These are phyloP conservation scores for Catharanthus roseus DNA, from an alignment of 257 asterid species.

Conservation along the genomic window DNA sequence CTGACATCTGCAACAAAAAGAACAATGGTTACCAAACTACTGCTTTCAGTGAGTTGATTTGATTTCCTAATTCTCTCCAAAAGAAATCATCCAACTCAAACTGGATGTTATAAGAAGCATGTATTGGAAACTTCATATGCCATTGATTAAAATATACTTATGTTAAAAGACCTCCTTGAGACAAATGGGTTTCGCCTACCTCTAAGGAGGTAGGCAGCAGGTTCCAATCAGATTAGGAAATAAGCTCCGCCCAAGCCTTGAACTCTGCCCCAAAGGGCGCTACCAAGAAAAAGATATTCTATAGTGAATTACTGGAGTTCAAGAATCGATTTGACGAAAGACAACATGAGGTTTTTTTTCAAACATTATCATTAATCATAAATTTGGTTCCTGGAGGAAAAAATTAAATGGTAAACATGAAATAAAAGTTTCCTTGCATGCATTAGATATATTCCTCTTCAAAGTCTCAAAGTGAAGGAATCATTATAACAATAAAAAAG, in stretches of 20 bases:
- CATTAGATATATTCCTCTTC: background rate
- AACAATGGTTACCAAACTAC: constrained; percentile 12
- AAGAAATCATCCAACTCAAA: constrained; percentile 23
- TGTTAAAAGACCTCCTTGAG: constrained; percentile 18
- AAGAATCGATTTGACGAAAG: constrained; percentile 9
- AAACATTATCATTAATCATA: background rate
- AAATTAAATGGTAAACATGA: background rate
- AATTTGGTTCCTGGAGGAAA: background rate
- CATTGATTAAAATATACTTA: constrained; percentile 21
- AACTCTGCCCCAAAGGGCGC: constrained; percentile 52
- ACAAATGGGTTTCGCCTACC: constrained; percentile 44
- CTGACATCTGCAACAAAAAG: constrained; percentile 68
- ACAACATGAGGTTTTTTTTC: constrained; percentile 3
- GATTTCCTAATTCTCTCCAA: constrained; percentile 17
- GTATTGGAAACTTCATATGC: constrained; percentile 19
- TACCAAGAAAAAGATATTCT: constrained; percentile 55
- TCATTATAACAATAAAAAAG: background rate
- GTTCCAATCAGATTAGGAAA: constrained; percentile 62
- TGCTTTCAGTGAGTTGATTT: background rate
- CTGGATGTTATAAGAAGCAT: constrained; percentile 9
- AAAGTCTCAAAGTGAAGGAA: background rate
- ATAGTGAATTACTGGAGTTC: constrained; percentile 9
- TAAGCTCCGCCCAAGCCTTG: constrained; percentile 54
- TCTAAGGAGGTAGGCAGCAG: constrained; percentile 81
- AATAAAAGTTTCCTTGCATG: background rate